Evolutionary conservation across 352 stramenopile genomes (phyloP), one percentile per base, ranked within the genome.

Genomic region (Phytophthora sojae): DNA sequence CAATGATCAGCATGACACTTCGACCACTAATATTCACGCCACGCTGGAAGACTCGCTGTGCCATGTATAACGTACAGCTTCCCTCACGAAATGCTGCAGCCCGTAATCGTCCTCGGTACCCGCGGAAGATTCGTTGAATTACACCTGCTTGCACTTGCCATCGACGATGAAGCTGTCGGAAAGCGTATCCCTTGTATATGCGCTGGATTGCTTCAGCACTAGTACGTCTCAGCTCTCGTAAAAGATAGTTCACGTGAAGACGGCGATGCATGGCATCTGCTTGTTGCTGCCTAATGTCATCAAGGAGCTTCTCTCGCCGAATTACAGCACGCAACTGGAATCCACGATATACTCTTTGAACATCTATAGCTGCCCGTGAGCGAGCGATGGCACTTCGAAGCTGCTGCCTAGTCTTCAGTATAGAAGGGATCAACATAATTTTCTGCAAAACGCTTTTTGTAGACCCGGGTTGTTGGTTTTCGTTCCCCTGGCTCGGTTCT

Each of bases 61-160:
- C 71, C 83, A 93, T 93, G 63, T 85, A 91, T 42, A 92, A 91
- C 0, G 81, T 89, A 26, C 83, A 85, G 17, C 79, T 92, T 5
- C 86, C 86, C 35, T 92, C 84, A 32, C 83, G 75, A 49, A 93
- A 91, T 39, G 82, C 80, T 35, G 81, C 70, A 15, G 82, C 86
- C 26, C 86, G 76, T 50, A 87, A 78, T 6, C 86, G 67, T 4
- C 86, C 86, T 21, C 75, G 68, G 56, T 81, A 77, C 6, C 86
- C 86, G 3, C 86, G 81, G 57, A 85, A 87, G 0, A 88, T 62
- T 4, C 86, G 76, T 47, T 93, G 86, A 56, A 93, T 88, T 0
- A 77, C 50, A 1, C 58, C 69, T 11, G 81, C 81, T 12, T 75
- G 60, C 0, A 49, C 32, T 51, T 73, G 59, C 82, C 77, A 89